Percentiles rank a stretch among this genome's conserved stretches.
Evolutionary conservation across 768 basidiomycete genomes (phyloP).

Genomic region (Termitomyces sp.): DNA sequence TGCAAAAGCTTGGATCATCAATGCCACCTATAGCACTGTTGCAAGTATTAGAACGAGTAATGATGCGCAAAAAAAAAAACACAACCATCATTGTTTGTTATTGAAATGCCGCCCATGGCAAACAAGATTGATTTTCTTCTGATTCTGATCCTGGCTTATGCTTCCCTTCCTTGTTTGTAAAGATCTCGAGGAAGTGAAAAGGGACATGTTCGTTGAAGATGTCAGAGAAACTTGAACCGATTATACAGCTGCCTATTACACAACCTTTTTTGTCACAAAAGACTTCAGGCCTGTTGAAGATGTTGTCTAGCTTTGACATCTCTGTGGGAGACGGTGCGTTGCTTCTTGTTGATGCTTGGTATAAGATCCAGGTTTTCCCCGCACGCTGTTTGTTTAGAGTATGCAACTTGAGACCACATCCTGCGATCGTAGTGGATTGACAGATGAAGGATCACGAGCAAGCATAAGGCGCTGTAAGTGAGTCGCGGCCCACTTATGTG

Average conservation of each 20-base stretch:
- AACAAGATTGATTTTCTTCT: no score
- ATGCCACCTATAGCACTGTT: no score
- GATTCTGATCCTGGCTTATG: no score
- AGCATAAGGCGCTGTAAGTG: constrained; percentile 46
- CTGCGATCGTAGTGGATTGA: constrained; percentile 53
- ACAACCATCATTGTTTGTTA: no score
- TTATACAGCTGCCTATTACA: constrained; percentile 38
- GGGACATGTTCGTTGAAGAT: constrained; percentile 22
- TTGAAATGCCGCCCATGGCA: no score
- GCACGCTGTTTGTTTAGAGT: constrained; percentile 57
- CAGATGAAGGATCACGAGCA: constrained; percentile 50
- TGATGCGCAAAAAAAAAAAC: no score
- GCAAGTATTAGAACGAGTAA: no score
- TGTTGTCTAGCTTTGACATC: constrained; percentile 35
- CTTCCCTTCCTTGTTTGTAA: no score
- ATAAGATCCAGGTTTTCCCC: constrained; percentile 44
- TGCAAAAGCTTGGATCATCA: no score
- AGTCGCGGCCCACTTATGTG: constrained; percentile 39
- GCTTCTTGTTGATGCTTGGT: constrained; percentile 17
- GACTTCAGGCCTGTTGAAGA: constrained; percentile 38
- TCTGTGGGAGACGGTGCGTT: constrained; percentile 25
- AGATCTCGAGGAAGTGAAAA: constrained; percentile 29
- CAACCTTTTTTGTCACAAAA: constrained; percentile 32
- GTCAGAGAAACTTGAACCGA: constrained; percentile 41
- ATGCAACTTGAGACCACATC: constrained; percentile 49